Evolutionary conservation across 495 filamentous ascomycete species (phyloP).

Genomic region (Parachaetomium inaequale): DNA sequence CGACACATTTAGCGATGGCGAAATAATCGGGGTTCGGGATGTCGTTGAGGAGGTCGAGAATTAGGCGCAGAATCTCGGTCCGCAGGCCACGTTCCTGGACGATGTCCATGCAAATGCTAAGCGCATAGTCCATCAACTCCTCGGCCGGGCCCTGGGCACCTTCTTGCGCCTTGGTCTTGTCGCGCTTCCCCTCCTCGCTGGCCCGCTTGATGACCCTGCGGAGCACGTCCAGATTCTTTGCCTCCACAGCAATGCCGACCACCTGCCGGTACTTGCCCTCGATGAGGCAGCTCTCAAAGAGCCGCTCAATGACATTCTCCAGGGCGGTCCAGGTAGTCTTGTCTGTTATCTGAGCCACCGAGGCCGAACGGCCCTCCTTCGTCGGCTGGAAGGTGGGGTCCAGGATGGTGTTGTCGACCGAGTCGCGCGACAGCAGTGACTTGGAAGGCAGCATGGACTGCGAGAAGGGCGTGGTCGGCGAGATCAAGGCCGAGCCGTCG

Average conservation of each 20-base stretch:
- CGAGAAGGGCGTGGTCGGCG: slow-evolving; percentile 89
- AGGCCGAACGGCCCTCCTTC: slow-evolving; percentile 48
- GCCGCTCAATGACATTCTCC: slow-evolving; percentile 74
- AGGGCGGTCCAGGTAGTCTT: slow-evolving; percentile 61
- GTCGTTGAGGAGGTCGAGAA: slow-evolving; percentile 82
- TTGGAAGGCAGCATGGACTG: slow-evolving; percentile 87
- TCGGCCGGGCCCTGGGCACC: slow-evolving; percentile 63
- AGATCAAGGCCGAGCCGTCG: slow-evolving; percentile 63
- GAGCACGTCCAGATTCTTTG: slow-evolving; percentile 86
- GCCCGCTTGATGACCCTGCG: slow-evolving; percentile 76
- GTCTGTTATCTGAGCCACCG: slow-evolving; percentile 45
- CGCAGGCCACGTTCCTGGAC: slow-evolving; percentile 90
- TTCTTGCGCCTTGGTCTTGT: slow-evolving; percentile 49
- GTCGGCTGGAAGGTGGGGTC: slow-evolving; percentile 55
- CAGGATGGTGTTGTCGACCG: slow-evolving; percentile 59
- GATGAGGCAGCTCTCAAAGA: slow-evolving; percentile 87
- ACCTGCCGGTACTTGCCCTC: slow-evolving; percentile 91
- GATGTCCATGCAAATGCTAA: slow-evolving; percentile 95
- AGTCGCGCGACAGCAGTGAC: slow-evolving; percentile 72
- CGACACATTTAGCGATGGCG: slow-evolving; percentile 95
- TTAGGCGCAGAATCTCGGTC: slow-evolving; percentile 73
- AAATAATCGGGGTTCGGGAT: slow-evolving; percentile 93
- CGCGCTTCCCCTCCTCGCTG: slow-evolving; percentile 74
- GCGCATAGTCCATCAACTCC: slow-evolving; percentile 93
- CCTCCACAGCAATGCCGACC: slow-evolving; percentile 97